These are phyloP conservation scores for Pyropia haitanensis DNA, from an alignment of 23 red algal genomes.

Conservation along the genomic window DNA sequence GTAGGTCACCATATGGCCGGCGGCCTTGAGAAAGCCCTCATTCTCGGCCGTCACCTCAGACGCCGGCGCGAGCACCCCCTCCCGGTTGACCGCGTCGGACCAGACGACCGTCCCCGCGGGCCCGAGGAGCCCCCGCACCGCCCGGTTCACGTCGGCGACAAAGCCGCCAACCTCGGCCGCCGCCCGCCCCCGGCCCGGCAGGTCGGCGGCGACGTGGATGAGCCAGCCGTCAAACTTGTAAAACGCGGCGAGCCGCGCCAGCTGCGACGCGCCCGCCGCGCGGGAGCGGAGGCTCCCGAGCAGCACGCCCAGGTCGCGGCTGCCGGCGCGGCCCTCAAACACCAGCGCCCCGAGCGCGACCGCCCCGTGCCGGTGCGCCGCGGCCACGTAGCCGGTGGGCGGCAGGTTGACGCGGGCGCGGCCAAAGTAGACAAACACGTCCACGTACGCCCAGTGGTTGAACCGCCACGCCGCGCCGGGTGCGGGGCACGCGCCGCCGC, in stretches of 20 bases:
- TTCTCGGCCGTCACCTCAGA: constrained; percentile 67
- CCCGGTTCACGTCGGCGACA: constrained; percentile 36
- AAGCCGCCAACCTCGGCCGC: constrained; percentile 22
- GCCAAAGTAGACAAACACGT: constrained; percentile 87
- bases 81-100: constrained; percentile 63
- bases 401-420: constrained; percentile 48
- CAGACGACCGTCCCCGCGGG: constrained; percentile 69
- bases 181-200: constrained; percentile 10
- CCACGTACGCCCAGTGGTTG: constrained; percentile 72
- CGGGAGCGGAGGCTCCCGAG: constrained; percentile 24
- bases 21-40: constrained; percentile 52
- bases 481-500: constrained; percentile 12
- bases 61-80: constrained; percentile 42
- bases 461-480: constrained; percentile 24
- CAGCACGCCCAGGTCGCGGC: constrained; percentile 24
- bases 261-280: constrained; percentile 27
- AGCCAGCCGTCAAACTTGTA: constrained; percentile 92
- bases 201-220: constrained; percentile 47
- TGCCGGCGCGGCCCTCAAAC: constrained; percentile 52
- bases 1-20: constrained; percentile 47
- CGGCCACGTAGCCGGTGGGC: constrained; percentile 55
- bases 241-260: constrained; percentile 60
- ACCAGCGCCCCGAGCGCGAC: constrained; percentile 57
- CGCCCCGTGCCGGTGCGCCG: constrained; percentile 66
- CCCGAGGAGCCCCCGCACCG: constrained; percentile 41